phyloP scores from a whole-genome alignment of 2,329 filamentous ascomycete genomes.

The Trichoderma sp. region DNA sequence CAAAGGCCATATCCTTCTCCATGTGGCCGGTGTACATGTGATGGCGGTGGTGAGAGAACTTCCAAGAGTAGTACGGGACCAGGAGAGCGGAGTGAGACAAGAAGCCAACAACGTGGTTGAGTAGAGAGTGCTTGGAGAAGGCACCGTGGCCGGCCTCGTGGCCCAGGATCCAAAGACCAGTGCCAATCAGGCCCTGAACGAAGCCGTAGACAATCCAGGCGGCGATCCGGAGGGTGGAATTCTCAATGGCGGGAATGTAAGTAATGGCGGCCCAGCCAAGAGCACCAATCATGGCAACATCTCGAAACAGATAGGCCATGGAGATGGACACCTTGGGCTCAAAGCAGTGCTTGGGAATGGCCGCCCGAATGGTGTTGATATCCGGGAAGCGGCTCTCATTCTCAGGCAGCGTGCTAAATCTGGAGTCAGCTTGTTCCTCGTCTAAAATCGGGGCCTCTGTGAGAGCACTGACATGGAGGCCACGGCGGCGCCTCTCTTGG shows the following conservation, averaged over 20 bases:
- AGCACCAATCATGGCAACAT: slow-evolving; percentile 51
- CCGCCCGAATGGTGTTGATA: slow-evolving; percentile 30
- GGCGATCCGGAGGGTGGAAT: slow-evolving; percentile 4
- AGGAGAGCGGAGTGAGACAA: slow-evolving; percentile 65
- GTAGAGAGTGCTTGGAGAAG: slow-evolving; percentile 56
- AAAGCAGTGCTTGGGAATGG: slow-evolving; percentile 65
- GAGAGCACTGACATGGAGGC: slow-evolving; percentile 16
- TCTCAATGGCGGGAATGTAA: slow-evolving; percentile 56
- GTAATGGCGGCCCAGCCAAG: slow-evolving; percentile 55
- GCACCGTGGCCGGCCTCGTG: slow-evolving; percentile 73
- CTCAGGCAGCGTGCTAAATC: slow-evolving; percentile 21
- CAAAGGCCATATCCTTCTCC: slow-evolving; percentile 47
- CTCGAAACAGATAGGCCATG: slow-evolving; percentile 54
- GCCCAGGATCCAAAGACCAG: slow-evolving; percentile 69
- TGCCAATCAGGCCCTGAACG: slow-evolving; percentile 65
- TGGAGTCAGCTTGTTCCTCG: background rate
- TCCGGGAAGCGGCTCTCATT: slow-evolving; percentile 21
- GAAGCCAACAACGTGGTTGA: slow-evolving; percentile 67
- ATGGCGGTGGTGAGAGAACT: slow-evolving; percentile 69
- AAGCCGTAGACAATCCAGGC: slow-evolving; percentile 56
- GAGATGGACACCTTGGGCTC: slow-evolving; percentile 37
- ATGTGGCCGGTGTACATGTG: slow-evolving; percentile 70
- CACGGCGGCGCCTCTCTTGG: slow-evolving; percentile 19
- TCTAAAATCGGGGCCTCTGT: background rate
- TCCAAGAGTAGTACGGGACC: slow-evolving; percentile 74